Percentiles rank a stretch among this genome's conserved stretches.
Evolutionary conservation across 305 asterid species (phyloP).

Genomic region (Fraxinus nigra): DNA sequence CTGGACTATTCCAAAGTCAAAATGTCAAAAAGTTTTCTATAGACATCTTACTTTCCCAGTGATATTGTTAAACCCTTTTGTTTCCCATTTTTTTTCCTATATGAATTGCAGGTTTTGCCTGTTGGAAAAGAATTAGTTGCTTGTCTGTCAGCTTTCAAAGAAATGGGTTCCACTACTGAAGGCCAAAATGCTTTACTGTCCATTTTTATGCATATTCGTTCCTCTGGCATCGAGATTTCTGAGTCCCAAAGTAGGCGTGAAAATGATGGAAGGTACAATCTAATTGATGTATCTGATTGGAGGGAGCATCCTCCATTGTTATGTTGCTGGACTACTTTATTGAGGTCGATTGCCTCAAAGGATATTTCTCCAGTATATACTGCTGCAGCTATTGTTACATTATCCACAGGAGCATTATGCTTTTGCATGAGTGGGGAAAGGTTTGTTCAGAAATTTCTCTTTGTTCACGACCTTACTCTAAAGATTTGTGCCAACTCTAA

Average conservation of each 20-base stretch:
- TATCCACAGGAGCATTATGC: slow-evolving; percentile 63
- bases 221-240: slow-evolving; percentile 44
- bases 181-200: slow-evolving; percentile 68
- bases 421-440: slow-evolving; percentile 71
- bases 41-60: slow-evolving; percentile 11
- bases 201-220: slow-evolving; percentile 33
- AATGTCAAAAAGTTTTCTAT: slow-evolving; percentile 1
- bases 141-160: slow-evolving; percentile 63
- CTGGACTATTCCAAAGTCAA: slow-evolving; percentile 11
- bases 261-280: slow-evolving; percentile 35
- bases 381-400: slow-evolving; percentile 52
- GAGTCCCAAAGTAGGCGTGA: slow-evolving; percentile 44
- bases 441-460: slow-evolving; percentile 32
- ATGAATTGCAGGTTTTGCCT: slow-evolving; percentile 61
- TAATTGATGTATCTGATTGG: slow-evolving; percentile 51
- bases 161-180: slow-evolving; percentile 54
- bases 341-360: slow-evolving; percentile 49
- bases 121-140: slow-evolving; percentile 70
- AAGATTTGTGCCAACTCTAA: slow-evolving; percentile 13
- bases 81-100: slow-evolving; percentile 17
- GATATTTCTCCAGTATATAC: slow-evolving; percentile 52
- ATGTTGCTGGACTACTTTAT: slow-evolving; percentile 66
- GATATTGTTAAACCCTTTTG: neutral
- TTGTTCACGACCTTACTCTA: slow-evolving; percentile 21
- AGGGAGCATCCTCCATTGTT: slow-evolving; percentile 70